Percentiles rank a stretch among this genome's conserved stretches.
Evolutionary conservation across 106 monocot genomes (phyloP).

Genomic region (Xerophyta viscosa): DNA sequence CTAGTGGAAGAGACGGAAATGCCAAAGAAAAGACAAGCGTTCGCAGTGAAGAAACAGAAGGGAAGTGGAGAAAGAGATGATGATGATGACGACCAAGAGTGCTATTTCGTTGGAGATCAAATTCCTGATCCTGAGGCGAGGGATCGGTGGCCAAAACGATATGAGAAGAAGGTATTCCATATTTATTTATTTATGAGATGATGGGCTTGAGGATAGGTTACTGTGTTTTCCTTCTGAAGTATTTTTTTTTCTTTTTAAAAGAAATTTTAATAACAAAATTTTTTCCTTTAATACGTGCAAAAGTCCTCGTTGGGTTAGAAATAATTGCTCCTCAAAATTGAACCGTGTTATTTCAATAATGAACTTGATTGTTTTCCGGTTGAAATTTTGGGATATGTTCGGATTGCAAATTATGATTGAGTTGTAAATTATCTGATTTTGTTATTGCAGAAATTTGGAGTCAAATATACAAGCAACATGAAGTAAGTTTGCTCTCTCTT

Average conservation of each 20-base stretch:
- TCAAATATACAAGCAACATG: too few species aligned
- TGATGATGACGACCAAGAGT: conserved; percentile 10
- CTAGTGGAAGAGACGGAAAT: neutral
- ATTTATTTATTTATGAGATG: too few species aligned
- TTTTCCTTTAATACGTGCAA: neutral
- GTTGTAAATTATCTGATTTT: too few species aligned
- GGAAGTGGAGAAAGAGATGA: too few species aligned
- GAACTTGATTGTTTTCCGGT: too few species aligned
- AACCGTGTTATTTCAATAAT: too few species aligned
- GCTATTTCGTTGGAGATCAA: conserved; percentile 36
- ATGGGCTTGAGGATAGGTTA: neutral
- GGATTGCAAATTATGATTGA: too few species aligned
- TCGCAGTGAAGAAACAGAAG: neutral
- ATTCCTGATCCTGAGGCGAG: conserved; percentile 31
- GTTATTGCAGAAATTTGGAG: too few species aligned
- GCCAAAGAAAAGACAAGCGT: conserved; percentile 4
- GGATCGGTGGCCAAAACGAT: conserved; percentile 55
- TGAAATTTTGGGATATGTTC: too few species aligned
- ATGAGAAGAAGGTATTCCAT: conserved; percentile 30
- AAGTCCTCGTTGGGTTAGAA: neutral
- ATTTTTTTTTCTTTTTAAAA: too few species aligned
- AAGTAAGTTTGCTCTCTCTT: too few species aligned
- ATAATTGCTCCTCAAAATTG: neutral
- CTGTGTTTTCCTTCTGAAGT: too few species aligned
- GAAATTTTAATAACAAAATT: neutral